Evolutionary conservation across 176 grass and related monocot genomes (phyloP).

Genomic region (Rhynchospora breviuscula): DNA sequence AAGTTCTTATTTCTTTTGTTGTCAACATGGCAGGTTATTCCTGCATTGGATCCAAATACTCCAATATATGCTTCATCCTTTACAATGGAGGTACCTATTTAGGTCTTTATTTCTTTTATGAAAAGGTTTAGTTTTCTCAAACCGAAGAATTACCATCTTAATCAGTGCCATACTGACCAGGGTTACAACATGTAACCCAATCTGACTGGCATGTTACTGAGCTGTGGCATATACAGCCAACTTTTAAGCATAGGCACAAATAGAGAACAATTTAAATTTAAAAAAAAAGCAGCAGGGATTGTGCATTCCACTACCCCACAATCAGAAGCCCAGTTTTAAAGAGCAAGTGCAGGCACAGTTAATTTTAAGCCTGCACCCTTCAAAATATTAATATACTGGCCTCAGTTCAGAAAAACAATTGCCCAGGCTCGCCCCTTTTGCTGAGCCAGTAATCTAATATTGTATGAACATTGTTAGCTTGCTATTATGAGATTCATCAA

Average conservation of each 20-base stretch:
- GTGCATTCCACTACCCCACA: no score
- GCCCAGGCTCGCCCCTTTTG: neutral
- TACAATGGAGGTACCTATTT: constrained; percentile 71
- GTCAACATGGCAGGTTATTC: constrained; percentile 69
- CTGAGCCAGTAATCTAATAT: neutral
- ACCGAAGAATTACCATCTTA: neutral
- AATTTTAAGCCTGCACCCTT: no score
- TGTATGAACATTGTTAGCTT: neutral
- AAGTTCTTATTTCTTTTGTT: constrained; percentile 11
- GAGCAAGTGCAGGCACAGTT: no score
- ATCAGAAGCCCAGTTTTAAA: no score
- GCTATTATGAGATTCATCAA: constrained; percentile 2
- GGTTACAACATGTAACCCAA: neutral
- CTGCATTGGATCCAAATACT: constrained; percentile 81
- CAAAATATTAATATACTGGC: no score
- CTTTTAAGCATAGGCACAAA: no score
- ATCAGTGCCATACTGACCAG: neutral
- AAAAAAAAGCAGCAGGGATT: no score
- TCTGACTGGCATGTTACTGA: neutral
- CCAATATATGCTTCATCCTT: constrained; percentile 96
- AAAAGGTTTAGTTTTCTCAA: constrained; percentile 5
- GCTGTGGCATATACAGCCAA: no score
- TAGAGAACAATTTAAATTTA: no score
- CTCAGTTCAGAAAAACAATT: no score
- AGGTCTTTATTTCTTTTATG: neutral